phyloP scores from a whole-genome alignment of 2,329 filamentous ascomycete genomes.

The Curvularia verruculosa region DNA sequence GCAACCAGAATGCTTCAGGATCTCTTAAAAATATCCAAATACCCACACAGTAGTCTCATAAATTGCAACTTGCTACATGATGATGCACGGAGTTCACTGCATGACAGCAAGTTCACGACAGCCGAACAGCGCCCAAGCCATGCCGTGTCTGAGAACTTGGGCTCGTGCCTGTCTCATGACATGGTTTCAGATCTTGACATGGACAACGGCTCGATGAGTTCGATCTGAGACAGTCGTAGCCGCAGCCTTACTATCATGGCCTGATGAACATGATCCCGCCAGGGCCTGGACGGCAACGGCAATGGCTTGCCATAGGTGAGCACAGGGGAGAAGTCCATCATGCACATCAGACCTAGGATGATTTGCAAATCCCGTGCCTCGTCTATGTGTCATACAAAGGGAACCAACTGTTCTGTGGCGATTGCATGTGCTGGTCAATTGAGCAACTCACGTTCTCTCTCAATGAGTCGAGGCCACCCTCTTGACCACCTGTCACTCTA shows the following conservation, averaged over 20 bases:
- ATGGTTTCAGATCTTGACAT: constrained; percentile 13
- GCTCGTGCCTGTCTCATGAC: constrained; percentile 10
- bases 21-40: constrained; percentile 1
- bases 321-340: background rate
- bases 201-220: background rate
- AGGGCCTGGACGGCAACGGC: background rate
- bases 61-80: constrained; percentile 10
- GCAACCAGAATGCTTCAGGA: background rate
- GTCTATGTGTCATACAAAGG: background rate
- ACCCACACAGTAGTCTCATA: background rate
- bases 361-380: background rate
- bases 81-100: background rate
- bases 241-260: background rate
- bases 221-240: constrained; percentile 2
- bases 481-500: background rate
- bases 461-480: background rate
- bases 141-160: background rate
- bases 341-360: background rate
- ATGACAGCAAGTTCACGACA: background rate
- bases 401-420: background rate
- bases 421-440: background rate
- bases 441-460: background rate
- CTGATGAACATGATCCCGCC: background rate
- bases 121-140: background rate
- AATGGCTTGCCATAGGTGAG: background rate